These are phyloP conservation scores for Flaveria linearis DNA, from an alignment of 129 eudicot species.

Conservation along the genomic window DNA sequence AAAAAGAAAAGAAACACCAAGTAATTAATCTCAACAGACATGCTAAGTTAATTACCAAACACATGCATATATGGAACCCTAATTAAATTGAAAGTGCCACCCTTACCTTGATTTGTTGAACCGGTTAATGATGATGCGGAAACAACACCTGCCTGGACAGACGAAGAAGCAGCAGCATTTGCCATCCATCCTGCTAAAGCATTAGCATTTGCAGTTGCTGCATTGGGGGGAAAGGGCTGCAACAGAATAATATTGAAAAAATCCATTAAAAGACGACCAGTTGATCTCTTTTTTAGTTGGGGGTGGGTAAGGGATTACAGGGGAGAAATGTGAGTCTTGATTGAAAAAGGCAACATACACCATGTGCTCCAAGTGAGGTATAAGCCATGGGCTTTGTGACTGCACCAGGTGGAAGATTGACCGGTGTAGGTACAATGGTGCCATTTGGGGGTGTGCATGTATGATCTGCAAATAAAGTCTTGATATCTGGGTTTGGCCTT, in stretches of 20 bases:
- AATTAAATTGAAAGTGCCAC: conserved; percentile 7
- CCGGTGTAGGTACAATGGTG: conserved; percentile 65
- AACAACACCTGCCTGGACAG: conserved; percentile 84
- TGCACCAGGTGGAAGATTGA: conserved; percentile 66
- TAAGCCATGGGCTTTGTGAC: conserved; percentile 67
- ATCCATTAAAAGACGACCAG: neutral
- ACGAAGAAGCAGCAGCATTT: conserved; percentile 85
- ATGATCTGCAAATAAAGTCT: conserved; percentile 75
- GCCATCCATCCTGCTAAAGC: conserved; percentile 94
- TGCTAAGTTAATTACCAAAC: neutral
- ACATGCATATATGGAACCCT: conserved; percentile 9
- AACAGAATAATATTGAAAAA: conserved; percentile 13
- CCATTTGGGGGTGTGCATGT: conserved; percentile 77
- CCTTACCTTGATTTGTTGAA: conserved; percentile 77
- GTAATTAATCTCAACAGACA: conserved; percentile 6
- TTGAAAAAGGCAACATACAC: conserved; percentile 47
- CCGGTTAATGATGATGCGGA: conserved; percentile 77
- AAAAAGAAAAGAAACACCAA: neutral
- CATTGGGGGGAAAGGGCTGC: conserved; percentile 86
- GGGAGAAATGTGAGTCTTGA: neutral
- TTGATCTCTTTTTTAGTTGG: neutral
- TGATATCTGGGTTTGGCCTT: conserved; percentile 86
- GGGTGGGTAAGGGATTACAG: neutral
- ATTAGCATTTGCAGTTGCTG: conserved; percentile 72
- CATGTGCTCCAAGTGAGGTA: conserved; percentile 68